These are phyloP conservation scores for Thermothelomyces thermophilus DNA, from an alignment of 2,329 filamentous ascomycete genomes.

Conservation along the genomic window DNA sequence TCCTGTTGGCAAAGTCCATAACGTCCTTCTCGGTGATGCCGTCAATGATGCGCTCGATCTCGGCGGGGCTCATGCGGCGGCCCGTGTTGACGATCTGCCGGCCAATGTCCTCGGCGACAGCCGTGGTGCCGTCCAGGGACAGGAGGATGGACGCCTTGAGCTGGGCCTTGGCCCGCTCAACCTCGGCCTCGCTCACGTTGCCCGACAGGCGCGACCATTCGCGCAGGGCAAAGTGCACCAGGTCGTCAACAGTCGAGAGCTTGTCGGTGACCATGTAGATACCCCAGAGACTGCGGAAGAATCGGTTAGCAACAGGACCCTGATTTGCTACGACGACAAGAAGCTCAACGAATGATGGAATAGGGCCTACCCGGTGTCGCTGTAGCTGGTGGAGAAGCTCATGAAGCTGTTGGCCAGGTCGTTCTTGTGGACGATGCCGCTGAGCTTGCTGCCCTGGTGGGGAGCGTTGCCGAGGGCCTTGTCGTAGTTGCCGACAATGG, in stretches of 20 bases:
- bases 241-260: constrained; percentile 80
- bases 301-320: constrained; percentile 5
- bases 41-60: constrained; percentile 90
- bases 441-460: constrained; percentile 97
- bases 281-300: constrained; percentile 76
- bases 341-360: background rate
- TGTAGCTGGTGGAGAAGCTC: constrained; percentile 99
- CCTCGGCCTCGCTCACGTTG: constrained; percentile 82
- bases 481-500: constrained; percentile 99
- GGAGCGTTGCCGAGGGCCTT: constrained; percentile 96
- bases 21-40: constrained; percentile 91
- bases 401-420: constrained; percentile 99
- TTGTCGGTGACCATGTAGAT: constrained; percentile 97
- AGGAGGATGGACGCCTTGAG: constrained; percentile 97
- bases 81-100: constrained; percentile 98
- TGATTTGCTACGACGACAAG: background rate
- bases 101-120: constrained; percentile 95
- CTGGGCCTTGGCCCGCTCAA: constrained; percentile 97
- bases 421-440: constrained; percentile 87
- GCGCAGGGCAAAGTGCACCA: constrained; percentile 95
- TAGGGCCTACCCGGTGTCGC: constrained; percentile 79
- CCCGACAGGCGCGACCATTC: constrained; percentile 95
- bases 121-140: constrained; percentile 93
- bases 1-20: constrained; percentile 90
- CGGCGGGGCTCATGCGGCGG: constrained; percentile 79